Percentiles rank a stretch among this genome's conserved stretches.
Evolutionary conservation across 176 grass and related monocot genomes (phyloP).

Genomic region (Hsuehochloa calcarea): DNA sequence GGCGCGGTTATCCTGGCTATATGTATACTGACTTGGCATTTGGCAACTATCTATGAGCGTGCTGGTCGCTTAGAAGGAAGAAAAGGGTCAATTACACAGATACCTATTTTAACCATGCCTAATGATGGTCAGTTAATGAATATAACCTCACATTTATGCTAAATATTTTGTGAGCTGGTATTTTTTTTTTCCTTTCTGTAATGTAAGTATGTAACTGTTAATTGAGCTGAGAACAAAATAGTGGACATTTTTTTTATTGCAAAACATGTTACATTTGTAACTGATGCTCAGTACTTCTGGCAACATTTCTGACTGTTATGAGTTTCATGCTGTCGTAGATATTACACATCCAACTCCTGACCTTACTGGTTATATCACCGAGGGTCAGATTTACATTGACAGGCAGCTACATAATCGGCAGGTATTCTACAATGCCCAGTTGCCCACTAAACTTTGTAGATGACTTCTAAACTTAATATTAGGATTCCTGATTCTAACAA

Average conservation of each 20-base stretch:
- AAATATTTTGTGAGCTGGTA: constrained; percentile 11
- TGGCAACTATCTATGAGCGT: constrained; percentile 83
- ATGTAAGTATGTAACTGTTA: background rate
- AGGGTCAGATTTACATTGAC: constrained; percentile 86
- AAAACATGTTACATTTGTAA: background rate
- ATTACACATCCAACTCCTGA: constrained; percentile 86
- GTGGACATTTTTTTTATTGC: background rate
- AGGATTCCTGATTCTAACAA: background rate
- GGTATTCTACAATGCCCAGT: constrained; percentile 12
- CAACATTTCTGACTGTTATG: background rate
- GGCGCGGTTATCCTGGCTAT: constrained; percentile 85
- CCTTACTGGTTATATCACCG: constrained; percentile 78
- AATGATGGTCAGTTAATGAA: constrained; percentile 62
- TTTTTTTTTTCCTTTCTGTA: background rate
- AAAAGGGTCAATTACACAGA: constrained; percentile 79
- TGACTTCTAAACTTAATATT: background rate
- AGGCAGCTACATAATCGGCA: constrained; percentile 75
- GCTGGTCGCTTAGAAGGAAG: constrained; percentile 85
- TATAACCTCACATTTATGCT: background rate
- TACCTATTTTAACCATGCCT: constrained; percentile 86
- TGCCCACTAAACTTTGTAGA: background rate
- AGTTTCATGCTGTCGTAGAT: constrained; percentile 44
- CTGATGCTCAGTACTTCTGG: background rate
- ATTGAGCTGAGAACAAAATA: background rate
- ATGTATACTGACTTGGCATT: constrained; percentile 85